Base-by-base conservation (phyloP, 2,329 filamentous ascomycete genomes). In the Diaporthe destruens region DNA sequence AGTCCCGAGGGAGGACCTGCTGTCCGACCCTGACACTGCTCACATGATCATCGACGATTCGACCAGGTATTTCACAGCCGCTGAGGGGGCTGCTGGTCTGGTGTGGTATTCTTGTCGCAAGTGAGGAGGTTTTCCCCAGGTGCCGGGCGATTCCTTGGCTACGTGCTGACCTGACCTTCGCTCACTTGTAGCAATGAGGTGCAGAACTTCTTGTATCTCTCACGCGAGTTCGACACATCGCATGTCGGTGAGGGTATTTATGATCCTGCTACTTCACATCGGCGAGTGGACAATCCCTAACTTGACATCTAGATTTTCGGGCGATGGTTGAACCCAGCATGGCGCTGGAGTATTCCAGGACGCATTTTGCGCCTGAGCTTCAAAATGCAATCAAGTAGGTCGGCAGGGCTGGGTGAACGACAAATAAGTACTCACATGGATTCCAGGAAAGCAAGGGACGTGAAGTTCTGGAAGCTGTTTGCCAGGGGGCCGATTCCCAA, bases 21-120 rank as follows among this genome's bases (percentile, higher is more conserved):
- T 69, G 6, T 49, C 66, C 11, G 66, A 69, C 20, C 29, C 42
- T 1, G 53, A 69, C 39, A 57, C 66, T 1, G 53, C 66, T 6
- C 25, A 69, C 39, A 57, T 69, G 66, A 36, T 69, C 29, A 42
- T 49, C n/a, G 42, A 69, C 66, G 49, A 54, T 18, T 16, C 39
- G 14, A 49, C 66, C 25, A 69, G 66, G n/a, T 69, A 69, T 11
- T 69, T 69, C 53, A 69, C 20, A 11, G 66, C 66, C 6, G 66
- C 66, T 12, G 66, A 39, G 2, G 66, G 66, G 4, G 66, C 66
- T 8, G 66, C 66, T 12, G 66, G 66, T 12, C 16, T 69, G 14
- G 66, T 69, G 29, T 69, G 66, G 66, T 69, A 69, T 44, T 39
- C 66, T 11, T 69, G 66, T n/a, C 53, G 66, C n/a, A 69, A 69